phyloP scores from a whole-genome alignment of 2,329 filamentous ascomycete species.

The Aspergillus aculeatinus region DNA sequence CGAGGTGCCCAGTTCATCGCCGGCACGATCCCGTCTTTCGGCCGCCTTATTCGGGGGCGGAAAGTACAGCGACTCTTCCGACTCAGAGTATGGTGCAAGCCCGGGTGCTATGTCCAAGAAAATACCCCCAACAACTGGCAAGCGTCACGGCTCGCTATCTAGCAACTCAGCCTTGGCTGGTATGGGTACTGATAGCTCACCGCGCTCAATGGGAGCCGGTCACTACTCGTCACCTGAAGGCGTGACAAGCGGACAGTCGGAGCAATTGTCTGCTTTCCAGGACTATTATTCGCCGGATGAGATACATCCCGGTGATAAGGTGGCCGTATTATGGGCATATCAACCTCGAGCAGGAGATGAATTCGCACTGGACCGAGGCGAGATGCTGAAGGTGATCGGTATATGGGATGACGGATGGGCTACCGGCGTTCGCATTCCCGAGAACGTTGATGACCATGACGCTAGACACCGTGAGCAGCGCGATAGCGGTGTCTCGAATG shows the following conservation, averaged over 20 bases:
- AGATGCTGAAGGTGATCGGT: slow-evolving; percentile 96
- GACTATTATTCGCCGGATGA: slow-evolving; percentile 98
- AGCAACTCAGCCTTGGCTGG: slow-evolving; percentile 73
- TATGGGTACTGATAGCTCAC: slow-evolving; percentile 68
- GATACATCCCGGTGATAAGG: slow-evolving; percentile 85
- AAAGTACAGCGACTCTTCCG: slow-evolving; percentile 52
- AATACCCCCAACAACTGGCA: slow-evolving; percentile 50
- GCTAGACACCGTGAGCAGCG: slow-evolving; percentile 72
- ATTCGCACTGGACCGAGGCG: slow-evolving; percentile 87
- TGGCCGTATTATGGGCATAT: slow-evolving; percentile 94
- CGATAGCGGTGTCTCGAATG: slow-evolving; percentile 90
- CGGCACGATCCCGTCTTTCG: slow-evolving; percentile 54
- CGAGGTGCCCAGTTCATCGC: slow-evolving; percentile 64
- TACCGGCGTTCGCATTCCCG: slow-evolving; percentile 79
- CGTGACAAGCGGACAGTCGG: slow-evolving; percentile 83
- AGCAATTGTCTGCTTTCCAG: slow-evolving; percentile 94
- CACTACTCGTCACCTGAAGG: slow-evolving; percentile 83
- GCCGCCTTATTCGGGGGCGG: slow-evolving; percentile 48
- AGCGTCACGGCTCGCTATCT: slow-evolving; percentile 84
- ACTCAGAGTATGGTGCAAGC: slow-evolving; percentile 69
- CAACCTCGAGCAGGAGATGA: slow-evolving; percentile 91
- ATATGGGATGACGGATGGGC: slow-evolving; percentile 99
- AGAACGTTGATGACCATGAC: slow-evolving; percentile 88
- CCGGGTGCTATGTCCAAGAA: slow-evolving; percentile 64
- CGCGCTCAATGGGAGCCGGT: slow-evolving; percentile 63